A percentile compares a stretch with the other conserved stretches of the same genome.
Conservation (phyloP, 2,329 filamentous ascomycete species). For the Pseudocercospora fijiensis region DNA sequence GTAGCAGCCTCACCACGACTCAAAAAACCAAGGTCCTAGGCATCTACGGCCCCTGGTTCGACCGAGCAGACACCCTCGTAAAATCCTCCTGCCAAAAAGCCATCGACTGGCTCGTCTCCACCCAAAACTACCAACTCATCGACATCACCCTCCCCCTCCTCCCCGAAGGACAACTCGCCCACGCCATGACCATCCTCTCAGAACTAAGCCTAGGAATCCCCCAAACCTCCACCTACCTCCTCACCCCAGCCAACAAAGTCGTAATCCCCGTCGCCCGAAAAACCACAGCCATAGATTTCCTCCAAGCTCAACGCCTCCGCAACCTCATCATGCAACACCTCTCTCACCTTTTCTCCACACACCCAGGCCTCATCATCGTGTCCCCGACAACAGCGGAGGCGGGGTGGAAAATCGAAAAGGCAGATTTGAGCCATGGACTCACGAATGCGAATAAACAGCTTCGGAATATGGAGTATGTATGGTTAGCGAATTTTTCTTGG, state of each 20-base stretch:
- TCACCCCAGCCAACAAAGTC: slow-evolving; percentile 64
- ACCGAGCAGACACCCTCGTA: slow-evolving; percentile 65
- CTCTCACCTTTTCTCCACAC: slow-evolving; percentile 63
- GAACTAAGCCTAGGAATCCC: slow-evolving; percentile 60
- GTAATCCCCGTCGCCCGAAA: slow-evolving; percentile 64
- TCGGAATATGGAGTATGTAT: slow-evolving; percentile 81
- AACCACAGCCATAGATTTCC: slow-evolving; percentile 66
- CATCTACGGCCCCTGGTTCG: slow-evolving; percentile 67
- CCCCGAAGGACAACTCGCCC: slow-evolving; percentile 71
- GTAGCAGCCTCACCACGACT: too few relatives aligned
- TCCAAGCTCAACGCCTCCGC: slow-evolving; percentile 72
- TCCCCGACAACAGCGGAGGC: slow-evolving; percentile 74
- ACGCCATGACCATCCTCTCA: slow-evolving; percentile 72
- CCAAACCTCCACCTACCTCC: slow-evolving; percentile 49
- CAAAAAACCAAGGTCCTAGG: slow-evolving; percentile 63
- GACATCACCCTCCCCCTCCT: slow-evolving; percentile 66
- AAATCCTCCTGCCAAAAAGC: slow-evolving; percentile 60
- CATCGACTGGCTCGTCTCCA: slow-evolving; percentile 56
- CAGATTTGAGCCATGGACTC: slow-evolving; percentile 62
- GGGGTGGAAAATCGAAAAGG: slow-evolving; percentile 64
- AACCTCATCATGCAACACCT: slow-evolving; percentile 77
- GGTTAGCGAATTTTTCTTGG: slow-evolving; percentile 79
- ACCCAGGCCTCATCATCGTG: slow-evolving; percentile 76
- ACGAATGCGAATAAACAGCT: slow-evolving; percentile 71
- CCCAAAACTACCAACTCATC: slow-evolving; percentile 55